Conservation (phyloP, 2,329 filamentous ascomycete genomes). For the Dactylellina sp. region DNA sequence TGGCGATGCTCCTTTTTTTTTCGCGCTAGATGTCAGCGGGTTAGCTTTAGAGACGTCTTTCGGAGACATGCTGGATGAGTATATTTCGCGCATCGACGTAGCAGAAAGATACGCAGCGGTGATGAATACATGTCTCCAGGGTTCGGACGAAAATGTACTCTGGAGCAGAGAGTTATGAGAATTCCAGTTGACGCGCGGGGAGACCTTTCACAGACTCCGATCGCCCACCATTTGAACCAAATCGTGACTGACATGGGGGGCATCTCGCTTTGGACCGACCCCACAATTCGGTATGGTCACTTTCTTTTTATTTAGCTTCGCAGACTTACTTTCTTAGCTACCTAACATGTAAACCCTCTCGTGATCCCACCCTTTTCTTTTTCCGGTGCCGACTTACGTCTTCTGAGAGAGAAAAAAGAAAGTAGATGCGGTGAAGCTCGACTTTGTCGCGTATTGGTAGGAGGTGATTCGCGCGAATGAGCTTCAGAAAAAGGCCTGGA, state of each 20-base stretch:
- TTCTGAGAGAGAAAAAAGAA: slow-evolving; percentile 29
- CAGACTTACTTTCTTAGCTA: slow-evolving; percentile 33
- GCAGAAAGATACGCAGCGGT: slow-evolving; percentile 17
- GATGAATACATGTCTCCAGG: slow-evolving; percentile 27
- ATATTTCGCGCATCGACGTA: slow-evolving; percentile 17
- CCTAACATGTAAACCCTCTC: slow-evolving; percentile 51
- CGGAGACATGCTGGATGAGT: slow-evolving; percentile 28
- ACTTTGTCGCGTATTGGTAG: slow-evolving; percentile 45
- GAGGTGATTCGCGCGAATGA: slow-evolving; percentile 51
- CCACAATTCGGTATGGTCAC: slow-evolving; percentile 39
- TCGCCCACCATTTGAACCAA: slow-evolving; percentile 6
- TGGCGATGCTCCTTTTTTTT: slow-evolving; percentile 16
- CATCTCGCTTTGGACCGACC: slow-evolving; percentile 28
- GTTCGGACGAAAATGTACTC: slow-evolving; percentile 48
- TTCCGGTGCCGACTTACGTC: slow-evolving; percentile 48
- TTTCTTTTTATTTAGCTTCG: slow-evolving; percentile 8
- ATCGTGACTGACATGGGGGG: slow-evolving; percentile 13
- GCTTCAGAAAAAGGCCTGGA: slow-evolving; percentile 30
- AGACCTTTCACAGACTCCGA: slow-evolving; percentile 1
- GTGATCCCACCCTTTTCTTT: slow-evolving; percentile 53
- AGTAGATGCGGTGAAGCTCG: slow-evolving; percentile 7
- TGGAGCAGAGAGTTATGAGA: slow-evolving; percentile 4
- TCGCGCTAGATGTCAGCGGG: slow-evolving; percentile 36
- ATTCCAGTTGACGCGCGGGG: slow-evolving; percentile 40
- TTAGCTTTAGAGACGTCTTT: slow-evolving; percentile 4